phyloP scores from a whole-genome alignment of 129 eudicot genomes.

The Artemisia tridentata region DNA sequence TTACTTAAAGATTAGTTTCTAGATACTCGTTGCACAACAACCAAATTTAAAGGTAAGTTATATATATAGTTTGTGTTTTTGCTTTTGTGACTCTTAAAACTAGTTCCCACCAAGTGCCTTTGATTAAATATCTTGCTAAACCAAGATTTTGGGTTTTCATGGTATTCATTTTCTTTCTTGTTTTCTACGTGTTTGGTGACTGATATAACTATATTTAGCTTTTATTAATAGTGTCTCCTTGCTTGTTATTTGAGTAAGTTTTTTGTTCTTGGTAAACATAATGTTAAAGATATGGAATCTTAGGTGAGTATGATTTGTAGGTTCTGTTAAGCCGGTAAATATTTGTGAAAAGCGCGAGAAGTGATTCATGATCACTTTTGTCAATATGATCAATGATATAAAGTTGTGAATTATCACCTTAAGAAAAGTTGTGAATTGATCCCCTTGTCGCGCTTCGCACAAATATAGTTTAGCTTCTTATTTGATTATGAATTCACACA shows the following conservation, averaged over 20 bases:
- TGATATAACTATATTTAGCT: conserved; percentile 2
- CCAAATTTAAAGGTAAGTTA: conserved; percentile 9
- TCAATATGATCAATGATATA: no score
- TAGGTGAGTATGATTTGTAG: not conserved
- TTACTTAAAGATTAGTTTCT: conserved; percentile 3
- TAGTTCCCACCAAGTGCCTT: conserved; percentile 19
- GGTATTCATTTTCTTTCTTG: conserved; percentile 15
- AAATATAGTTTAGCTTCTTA: no score
- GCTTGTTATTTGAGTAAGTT: conserved; percentile 9
- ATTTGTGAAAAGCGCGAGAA: no score
- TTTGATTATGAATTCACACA: no score
- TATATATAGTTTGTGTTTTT: not conserved
- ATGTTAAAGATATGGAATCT: not conserved
- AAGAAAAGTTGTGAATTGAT: no score
- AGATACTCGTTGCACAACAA: conserved; percentile 15
- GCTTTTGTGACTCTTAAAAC: conserved; percentile 1
- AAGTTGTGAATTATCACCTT: no score
- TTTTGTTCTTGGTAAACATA: not conserved
- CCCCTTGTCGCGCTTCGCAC: not conserved
- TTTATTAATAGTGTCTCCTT: conserved; percentile 13
- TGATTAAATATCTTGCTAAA: conserved; percentile 23
- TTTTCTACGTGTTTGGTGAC: conserved; percentile 6
- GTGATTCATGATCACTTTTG: no score
- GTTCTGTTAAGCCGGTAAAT: no score
- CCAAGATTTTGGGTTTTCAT: conserved; percentile 8